Evolutionary conservation across 371 early-diverging fungal genomes (phyloP).

Genomic region (Cokeromyces recurvatus): DNA sequence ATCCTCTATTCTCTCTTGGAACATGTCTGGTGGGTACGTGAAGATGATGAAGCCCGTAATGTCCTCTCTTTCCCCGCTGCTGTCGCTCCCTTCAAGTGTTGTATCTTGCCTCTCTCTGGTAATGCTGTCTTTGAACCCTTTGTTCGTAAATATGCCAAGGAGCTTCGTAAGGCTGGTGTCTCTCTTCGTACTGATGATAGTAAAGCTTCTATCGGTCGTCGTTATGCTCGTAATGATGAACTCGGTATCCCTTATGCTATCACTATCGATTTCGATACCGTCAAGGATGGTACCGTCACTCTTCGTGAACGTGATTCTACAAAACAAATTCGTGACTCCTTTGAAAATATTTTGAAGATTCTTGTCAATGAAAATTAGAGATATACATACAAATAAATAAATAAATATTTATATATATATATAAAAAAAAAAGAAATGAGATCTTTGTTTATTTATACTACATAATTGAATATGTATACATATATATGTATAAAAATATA

Average conservation of each 20-base stretch:
- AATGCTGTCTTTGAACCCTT: slow-evolving; percentile 72
- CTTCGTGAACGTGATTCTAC: slow-evolving; percentile 98
- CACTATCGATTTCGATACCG: slow-evolving; percentile 98
- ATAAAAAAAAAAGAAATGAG: no score
- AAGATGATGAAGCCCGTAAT: slow-evolving; percentile 85
- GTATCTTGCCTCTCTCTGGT: slow-evolving; percentile 87
- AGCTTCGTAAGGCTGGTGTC: slow-evolving; percentile 40
- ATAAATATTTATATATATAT: no score
- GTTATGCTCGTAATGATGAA: slow-evolving; percentile 99
- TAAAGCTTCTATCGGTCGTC: slow-evolving; percentile 92
- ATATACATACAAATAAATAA: no score
- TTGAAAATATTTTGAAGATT: slow-evolving; percentile 66
- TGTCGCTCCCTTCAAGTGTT: slow-evolving; percentile 95
- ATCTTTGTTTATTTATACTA: no score
- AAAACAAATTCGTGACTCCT: slow-evolving; percentile 89
- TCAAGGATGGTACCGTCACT: slow-evolving; percentile 91
- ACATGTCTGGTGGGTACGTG: slow-evolving; percentile 93
- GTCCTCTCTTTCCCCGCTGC: slow-evolving; percentile 89
- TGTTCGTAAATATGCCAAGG: slow-evolving; percentile 55
- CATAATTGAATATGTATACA: no score
- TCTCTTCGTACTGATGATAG: slow-evolving; percentile 87
- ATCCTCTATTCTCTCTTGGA: slow-evolving; percentile 97
- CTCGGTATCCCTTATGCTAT: slow-evolving; percentile 98
- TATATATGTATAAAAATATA: no score
- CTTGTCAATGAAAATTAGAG: slow-evolving; percentile 41